A percentile compares a stretch with the other conserved stretches of the same genome.
phyloP scores from a whole-genome alignment of 352 stramenopile species.

The Elongisporangium prolatum region DNA sequence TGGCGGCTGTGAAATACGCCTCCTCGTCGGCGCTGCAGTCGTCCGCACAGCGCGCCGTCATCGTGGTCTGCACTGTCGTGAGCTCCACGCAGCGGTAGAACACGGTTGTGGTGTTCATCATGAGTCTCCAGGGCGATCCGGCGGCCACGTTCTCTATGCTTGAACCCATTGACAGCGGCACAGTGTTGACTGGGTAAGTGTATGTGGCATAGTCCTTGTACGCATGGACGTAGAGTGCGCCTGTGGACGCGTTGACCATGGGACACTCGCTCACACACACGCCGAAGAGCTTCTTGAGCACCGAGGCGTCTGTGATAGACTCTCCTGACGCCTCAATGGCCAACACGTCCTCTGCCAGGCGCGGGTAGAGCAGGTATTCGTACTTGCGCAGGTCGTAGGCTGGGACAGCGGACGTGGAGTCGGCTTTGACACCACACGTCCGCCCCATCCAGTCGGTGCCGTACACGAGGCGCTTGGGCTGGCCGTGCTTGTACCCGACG shows the following conservation, averaged over 20 bases:
- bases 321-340: constrained; percentile 13
- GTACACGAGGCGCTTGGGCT: constrained; percentile 74
- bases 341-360: constrained; percentile 54
- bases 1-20: constrained; percentile 20
- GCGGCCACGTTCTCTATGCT: constrained; percentile 44
- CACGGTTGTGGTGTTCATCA: constrained; percentile 58
- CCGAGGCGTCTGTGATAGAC: constrained; percentile 17
- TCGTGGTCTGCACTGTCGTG: constrained; percentile 35
- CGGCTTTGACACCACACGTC: constrained; percentile 51
- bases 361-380: constrained; percentile 67
- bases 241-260: constrained; percentile 28
- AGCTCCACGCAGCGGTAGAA: constrained; percentile 72
- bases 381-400: constrained; percentile 68
- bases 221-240: constrained; percentile 49
- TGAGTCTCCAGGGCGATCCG: constrained; percentile 56
- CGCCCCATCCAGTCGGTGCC: constrained; percentile 68
- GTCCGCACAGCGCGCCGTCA: constrained; percentile 52
- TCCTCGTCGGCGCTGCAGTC: constrained; percentile 48
- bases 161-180: constrained; percentile 13
- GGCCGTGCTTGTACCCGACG: constrained; percentile 54
- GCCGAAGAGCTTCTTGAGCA: constrained; percentile 43
- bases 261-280: constrained; percentile 48
- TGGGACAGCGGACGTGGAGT: constrained; percentile 31
- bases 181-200: constrained; percentile 29
- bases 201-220: constrained; percentile 46